Conservation (phyloP, 371 early-diverging fungal species). For the Cokeromyces recurvatus region DNA sequence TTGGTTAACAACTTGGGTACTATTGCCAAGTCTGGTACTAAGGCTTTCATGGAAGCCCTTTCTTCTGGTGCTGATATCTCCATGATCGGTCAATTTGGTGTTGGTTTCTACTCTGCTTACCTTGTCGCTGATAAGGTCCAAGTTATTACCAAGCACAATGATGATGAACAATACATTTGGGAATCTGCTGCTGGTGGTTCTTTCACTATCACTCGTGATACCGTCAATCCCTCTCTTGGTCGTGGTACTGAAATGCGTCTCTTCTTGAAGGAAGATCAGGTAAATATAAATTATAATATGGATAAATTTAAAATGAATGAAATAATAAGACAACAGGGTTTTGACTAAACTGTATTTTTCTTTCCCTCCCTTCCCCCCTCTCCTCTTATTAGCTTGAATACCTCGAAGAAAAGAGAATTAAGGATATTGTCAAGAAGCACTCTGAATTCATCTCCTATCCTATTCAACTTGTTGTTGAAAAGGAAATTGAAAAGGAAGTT, state of each 20-base stretch:
- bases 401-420: slow-evolving; percentile 51
- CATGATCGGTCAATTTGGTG: slow-evolving; percentile 94
- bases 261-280: slow-evolving; percentile 75
- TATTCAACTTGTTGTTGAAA: slow-evolving; percentile 46
- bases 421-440: slow-evolving; percentile 75
- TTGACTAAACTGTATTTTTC: no score
- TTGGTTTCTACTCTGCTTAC: slow-evolving; percentile 87
- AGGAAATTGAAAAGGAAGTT: slow-evolving; percentile 80
- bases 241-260: slow-evolving; percentile 80
- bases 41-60: slow-evolving; percentile 48
- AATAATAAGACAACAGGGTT: no score
- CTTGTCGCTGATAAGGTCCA: slow-evolving; percentile 83
- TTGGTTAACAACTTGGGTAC: slow-evolving; percentile 82
- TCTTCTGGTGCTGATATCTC: slow-evolving; percentile 50
- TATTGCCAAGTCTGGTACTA: slow-evolving; percentile 77
- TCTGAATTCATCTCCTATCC: slow-evolving; percentile 77
- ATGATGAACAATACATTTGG: slow-evolving; percentile 77
- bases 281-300: slow-evolving; percentile 44
- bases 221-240: slow-evolving; percentile 56
- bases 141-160: slow-evolving; percentile 78
- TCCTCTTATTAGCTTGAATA: slow-evolving; percentile 37
- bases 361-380: no score
- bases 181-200: slow-evolving; percentile 57
- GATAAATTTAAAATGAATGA: no score
- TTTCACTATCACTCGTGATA: slow-evolving; percentile 75